Evolutionary conservation across 2,329 filamentous ascomycete genomes (phyloP), one percentile per base, ranked within the genome.

Genomic region (Diplodia scrobiculata): DNA sequence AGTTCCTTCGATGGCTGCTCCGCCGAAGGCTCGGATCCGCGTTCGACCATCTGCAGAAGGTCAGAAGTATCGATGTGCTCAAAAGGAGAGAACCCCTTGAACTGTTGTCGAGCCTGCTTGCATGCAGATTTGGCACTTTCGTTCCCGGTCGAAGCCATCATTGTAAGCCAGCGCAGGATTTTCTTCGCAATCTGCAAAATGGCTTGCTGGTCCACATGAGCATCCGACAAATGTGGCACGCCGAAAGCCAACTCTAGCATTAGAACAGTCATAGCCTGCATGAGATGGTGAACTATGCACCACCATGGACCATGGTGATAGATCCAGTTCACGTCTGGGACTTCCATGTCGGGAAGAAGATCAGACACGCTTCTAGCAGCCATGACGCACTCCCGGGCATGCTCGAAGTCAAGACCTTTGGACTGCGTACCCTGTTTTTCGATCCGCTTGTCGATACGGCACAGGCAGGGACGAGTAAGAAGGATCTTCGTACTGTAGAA

Each of bases 221-320:
- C 70, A 2, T 70, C 50, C 5, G 70, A 68, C 55, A 71, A 65
- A 66, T 77, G 75, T 29, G 62, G 62, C 4, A 68, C 55, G 17
- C 73, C 69, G 58, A 74, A 73, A 10, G 73, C 73, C 5, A 79
- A 63, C 65, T 79, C 78, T 5, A 78, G 71, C 66, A 79, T 70
- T 13, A 80, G 69, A 29, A 80, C 68, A 1, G 73, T 71, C 4
- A 75, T 69, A 5, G 77, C 74, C 69, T 80, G 78, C 71, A 78
- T 76, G 13, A 80, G 70, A 54, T 75, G 72, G 63, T 79, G 78
- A 17, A 79, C 69, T n/a, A 77, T 69, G 17, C 73, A 75, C 77
- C 77, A 79, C 78, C 78, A 80, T 3, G 78, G 78, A 1, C 73
- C 73, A 25, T 73, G 70, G 41, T 73, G 66, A 63, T 78, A 78